A percentile compares a stretch with the other conserved stretches of the same genome.
These are phyloP conservation scores for Aspergillus brunneoviolaceus DNA, from an alignment of 2,329 filamentous ascomycete species.

Conservation along the genomic window DNA sequence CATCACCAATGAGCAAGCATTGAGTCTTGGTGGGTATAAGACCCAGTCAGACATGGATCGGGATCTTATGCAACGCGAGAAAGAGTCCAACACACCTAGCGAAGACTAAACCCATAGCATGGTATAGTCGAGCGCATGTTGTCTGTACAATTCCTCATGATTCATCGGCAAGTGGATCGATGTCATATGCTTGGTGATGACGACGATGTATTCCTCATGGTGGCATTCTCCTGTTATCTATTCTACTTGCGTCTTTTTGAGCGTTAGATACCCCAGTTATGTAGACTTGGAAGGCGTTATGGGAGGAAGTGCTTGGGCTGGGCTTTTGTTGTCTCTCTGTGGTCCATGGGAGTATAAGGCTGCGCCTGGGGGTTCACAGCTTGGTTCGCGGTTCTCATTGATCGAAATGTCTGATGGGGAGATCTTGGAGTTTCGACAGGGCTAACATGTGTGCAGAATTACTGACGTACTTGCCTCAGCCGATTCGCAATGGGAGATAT, in stretches of 20 bases:
- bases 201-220: background rate
- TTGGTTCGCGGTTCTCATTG: background rate
- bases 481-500: background rate
- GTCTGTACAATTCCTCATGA: conserved; percentile 1
- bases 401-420: background rate
- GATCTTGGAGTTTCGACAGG: background rate
- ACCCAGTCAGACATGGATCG: conserved; percentile 33
- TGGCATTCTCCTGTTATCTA: background rate
- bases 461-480: background rate
- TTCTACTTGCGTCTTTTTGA: conserved; percentile 3
- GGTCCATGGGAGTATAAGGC: background rate
- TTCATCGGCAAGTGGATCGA: background rate
- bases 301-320: background rate
- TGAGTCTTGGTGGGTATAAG: conserved; percentile 34
- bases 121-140: background rate
- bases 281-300: background rate
- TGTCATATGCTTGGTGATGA: background rate
- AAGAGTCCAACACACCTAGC: conserved; percentile 13
- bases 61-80: conserved; percentile 29
- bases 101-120: conserved; percentile 2
- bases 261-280: conserved; percentile 2
- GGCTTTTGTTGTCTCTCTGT: background rate
- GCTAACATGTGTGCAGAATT: background rate
- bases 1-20: conserved; percentile 30
- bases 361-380: too few relatives aligned